Base-by-base conservation (phyloP, 2,329 filamentous ascomycete species). In the Xylaria sp. region DNA sequence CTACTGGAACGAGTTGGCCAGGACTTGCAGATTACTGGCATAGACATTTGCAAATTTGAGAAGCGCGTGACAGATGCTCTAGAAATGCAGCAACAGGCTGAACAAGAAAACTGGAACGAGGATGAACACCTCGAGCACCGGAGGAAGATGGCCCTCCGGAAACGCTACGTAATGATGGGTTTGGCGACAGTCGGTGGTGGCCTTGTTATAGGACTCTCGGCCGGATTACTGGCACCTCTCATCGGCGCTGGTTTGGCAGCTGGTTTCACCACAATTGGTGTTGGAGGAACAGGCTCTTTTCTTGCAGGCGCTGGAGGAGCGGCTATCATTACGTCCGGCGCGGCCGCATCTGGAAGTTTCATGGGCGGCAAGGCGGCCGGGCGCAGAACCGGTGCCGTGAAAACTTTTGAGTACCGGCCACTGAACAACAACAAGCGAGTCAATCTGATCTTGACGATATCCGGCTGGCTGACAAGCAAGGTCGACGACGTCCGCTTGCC, bases 401-500 rank as follows among this genome's bases (percentile, higher is more conserved):
- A 88, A 75, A 99, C 94, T 0, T 99, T 97, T 70, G 94, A 99
- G 75, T 99, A 97, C 72, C 85, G 93, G 50, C 94, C 94, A 5
- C 78, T 99, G 51, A 92, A 97, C 78, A 99, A 99, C 77, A 97
- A 97, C 76, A 99, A 99, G 76, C 83, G 92, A 59, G 90, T 97
- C 46, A 97, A 99, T 68, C 82, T 99, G 35, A 94, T 99, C 64
- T 86, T 99, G 46, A 97, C 94, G 0, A 85, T 99, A 35, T 92
- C 93, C 0, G 94, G 94, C 2, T 99, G 94, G 94, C 95, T 99
- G 89, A 97, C 91, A 47, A 94, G 95, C 69, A 97, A 96, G 71
- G 87, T 96, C 56, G 94, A 99, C 76, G 94, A 99, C 73, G 92
- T 99, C 54, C 90, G 94, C 61, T 76, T 99, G 69, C 94, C 94